These are phyloP conservation scores for Cucurbita moschata DNA, from an alignment of 306 rosid species.

Conservation along the genomic window DNA sequence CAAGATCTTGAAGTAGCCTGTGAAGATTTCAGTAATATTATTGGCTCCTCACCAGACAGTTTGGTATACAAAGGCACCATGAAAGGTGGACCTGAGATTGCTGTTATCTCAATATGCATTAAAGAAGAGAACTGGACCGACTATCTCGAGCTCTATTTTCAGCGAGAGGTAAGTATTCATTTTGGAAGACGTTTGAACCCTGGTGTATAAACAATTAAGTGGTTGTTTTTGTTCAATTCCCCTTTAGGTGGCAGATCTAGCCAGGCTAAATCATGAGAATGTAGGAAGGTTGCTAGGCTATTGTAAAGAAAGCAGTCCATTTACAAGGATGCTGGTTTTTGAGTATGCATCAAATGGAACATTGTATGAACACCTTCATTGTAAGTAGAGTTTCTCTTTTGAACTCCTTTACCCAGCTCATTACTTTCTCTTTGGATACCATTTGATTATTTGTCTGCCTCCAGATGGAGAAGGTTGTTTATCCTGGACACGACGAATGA, in stretches of 20 bases:
- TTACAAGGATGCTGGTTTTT: constrained; percentile 90
- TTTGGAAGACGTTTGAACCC: not conserved
- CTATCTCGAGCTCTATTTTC: constrained; percentile 82
- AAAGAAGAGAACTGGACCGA: constrained; percentile 89
- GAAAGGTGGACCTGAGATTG: constrained; percentile 91
- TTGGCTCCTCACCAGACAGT: constrained; percentile 96
- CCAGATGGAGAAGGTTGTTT: constrained; percentile 75
- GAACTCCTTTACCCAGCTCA: not conserved
- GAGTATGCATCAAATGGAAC: constrained; percentile 96
- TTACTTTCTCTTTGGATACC: not conserved
- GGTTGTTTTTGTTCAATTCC: not conserved
- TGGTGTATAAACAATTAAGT: not conserved
- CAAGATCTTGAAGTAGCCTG: constrained; percentile 96
- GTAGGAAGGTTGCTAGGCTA: constrained; percentile 76
- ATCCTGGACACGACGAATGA: constrained; percentile 89
- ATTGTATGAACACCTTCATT: constrained; percentile 74
- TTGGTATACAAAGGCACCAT: constrained; percentile 87
- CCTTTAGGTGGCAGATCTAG: constrained; percentile 73
- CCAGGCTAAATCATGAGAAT: constrained; percentile 68
- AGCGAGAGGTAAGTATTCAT: constrained; percentile 52
- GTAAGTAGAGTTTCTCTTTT: constrained; percentile 25
- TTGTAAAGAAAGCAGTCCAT: constrained; percentile 70
- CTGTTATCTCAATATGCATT: constrained; percentile 80
- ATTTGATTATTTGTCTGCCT: constrained; percentile 9
- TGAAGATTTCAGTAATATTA: constrained; percentile 96